phyloP scores from a whole-genome alignment of 164 flowering plant species.

The Chimonanthus praecox region DNA sequence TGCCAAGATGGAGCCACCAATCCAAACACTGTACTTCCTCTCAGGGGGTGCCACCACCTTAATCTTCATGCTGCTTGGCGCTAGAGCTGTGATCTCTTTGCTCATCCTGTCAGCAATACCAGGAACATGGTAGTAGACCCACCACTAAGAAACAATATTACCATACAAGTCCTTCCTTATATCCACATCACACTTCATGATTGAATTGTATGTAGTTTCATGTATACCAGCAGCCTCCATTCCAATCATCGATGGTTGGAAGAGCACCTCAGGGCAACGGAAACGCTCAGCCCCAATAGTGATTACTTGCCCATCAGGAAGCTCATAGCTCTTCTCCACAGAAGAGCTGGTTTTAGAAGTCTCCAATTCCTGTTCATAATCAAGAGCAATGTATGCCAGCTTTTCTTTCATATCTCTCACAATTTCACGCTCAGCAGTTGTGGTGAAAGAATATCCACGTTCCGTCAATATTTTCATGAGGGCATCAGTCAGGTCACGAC shows the following conservation, averaged over 20 bases:
- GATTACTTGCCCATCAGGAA: constrained; percentile 79
- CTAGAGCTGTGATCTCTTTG: constrained; percentile 76
- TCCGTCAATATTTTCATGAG: constrained; percentile 73
- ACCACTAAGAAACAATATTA: constrained; percentile 77
- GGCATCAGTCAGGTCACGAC: constrained; percentile 72
- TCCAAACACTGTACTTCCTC: constrained; percentile 87
- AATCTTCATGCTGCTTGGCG: constrained; percentile 83
- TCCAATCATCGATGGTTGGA: constrained; percentile 82
- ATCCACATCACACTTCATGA: constrained; percentile 86
- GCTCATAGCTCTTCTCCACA: constrained; percentile 70
- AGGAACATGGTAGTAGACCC: constrained; percentile 83
- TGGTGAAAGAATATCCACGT: constrained; percentile 53
- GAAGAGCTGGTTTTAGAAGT: constrained; percentile 59
- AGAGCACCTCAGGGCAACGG: constrained; percentile 81
- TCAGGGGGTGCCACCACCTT: constrained; percentile 85
- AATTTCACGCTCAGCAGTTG: constrained; percentile 58
- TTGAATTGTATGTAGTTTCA: constrained; percentile 77
- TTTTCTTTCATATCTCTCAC: constrained; percentile 49
- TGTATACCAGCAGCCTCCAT: constrained; percentile 84
- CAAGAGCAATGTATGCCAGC: constrained; percentile 68
- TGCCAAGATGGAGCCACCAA: constrained; percentile 81
- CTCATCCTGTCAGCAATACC: constrained; percentile 89
- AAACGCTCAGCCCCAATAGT: constrained; percentile 76
- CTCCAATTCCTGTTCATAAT: constrained; percentile 70
- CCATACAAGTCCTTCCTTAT: constrained; percentile 78